Percentiles rank a stretch among this genome's conserved stretches.
phyloP scores from a whole-genome alignment of 139 green algal genomes.

The Chlamydomonas eustigma region DNA sequence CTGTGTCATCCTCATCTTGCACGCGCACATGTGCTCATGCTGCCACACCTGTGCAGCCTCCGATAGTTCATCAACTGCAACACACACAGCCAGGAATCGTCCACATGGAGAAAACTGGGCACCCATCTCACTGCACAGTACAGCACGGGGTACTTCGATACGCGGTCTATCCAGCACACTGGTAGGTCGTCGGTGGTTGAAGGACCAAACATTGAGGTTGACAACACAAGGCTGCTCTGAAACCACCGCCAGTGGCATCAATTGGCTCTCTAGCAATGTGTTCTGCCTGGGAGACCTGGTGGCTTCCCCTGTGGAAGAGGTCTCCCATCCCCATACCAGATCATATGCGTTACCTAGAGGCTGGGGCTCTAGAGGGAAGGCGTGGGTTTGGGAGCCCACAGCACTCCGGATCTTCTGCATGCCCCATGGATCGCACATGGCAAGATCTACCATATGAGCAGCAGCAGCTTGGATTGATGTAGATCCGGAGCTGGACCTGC shows the following conservation, averaged over 20 bases:
- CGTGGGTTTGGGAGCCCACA: neutral
- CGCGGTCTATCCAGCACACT: slow-evolving; percentile 4
- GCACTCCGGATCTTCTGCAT: slow-evolving; percentile 12
- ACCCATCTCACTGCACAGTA: slow-evolving; percentile 90
- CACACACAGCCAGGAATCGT: slow-evolving; percentile 66
- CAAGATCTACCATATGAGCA: neutral
- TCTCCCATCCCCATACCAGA: slow-evolving; percentile 9
- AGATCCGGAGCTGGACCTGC: neutral
- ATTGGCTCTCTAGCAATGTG: slow-evolving; percentile 12
- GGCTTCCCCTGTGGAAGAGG: neutral
- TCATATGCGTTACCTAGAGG: neutral
- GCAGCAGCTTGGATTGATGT: neutral
- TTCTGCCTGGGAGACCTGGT: neutral
- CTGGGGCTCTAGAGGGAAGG: slow-evolving; percentile 5
- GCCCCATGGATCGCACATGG: slow-evolving; percentile 14
- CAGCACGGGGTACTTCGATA: slow-evolving; percentile 38
- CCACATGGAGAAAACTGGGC: slow-evolving; percentile 82
- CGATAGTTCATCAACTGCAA: slow-evolving; percentile 29
- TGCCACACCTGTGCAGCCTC: slow-evolving; percentile 1
- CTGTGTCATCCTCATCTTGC: neutral
- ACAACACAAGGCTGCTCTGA: slow-evolving; percentile 12
- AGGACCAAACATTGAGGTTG: slow-evolving; percentile 16
- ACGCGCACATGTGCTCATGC: neutral
- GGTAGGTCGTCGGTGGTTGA: neutral
- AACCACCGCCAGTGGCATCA: neutral